These are phyloP conservation scores for Phytopythium ostracodes DNA, from an alignment of 352 stramenopile genomes.

Conservation along the genomic window DNA sequence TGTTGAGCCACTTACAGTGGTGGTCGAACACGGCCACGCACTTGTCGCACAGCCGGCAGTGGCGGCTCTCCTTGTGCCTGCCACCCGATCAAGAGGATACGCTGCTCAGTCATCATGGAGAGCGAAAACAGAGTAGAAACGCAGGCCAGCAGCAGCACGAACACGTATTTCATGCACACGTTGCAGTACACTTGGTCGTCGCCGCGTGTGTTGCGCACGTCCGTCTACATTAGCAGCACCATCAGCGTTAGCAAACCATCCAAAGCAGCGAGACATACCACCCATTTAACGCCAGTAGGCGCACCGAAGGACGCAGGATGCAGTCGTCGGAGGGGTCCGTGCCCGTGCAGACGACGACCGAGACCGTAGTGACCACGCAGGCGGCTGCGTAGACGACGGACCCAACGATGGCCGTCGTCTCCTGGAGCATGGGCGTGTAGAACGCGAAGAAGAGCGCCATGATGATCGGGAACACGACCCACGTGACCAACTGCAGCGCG, in stretches of 20 bases:
- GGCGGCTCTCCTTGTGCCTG: slow-evolving; percentile 82
- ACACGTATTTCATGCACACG: slow-evolving; percentile 87
- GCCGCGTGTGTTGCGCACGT: slow-evolving; percentile 21
- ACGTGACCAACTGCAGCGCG: slow-evolving; percentile 76
- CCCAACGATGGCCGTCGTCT: slow-evolving; percentile 36
- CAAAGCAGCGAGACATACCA: background rate
- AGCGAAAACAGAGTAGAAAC: background rate
- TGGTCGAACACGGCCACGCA: slow-evolving; percentile 96
- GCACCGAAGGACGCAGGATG: slow-evolving; percentile 54
- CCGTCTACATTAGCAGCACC: slow-evolving; percentile 19
- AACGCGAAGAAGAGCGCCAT: slow-evolving; percentile 83
- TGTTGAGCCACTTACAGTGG: slow-evolving; percentile 98
- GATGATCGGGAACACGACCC: slow-evolving; percentile 76
- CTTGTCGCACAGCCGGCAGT: slow-evolving; percentile 96
- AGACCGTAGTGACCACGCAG: slow-evolving; percentile 48
- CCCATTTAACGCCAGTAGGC: slow-evolving; percentile 5
- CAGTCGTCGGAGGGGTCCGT: slow-evolving; percentile 79
- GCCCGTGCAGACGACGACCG: slow-evolving; percentile 55
- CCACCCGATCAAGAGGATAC: background rate
- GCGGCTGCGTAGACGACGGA: slow-evolving; percentile 54
- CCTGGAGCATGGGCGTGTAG: slow-evolving; percentile 64
- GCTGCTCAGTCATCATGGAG: background rate
- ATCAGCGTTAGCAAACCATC: background rate
- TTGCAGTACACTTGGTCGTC: slow-evolving; percentile 82
- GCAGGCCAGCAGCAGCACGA: slow-evolving; percentile 34